Conservation (phyloP, 768 basidiomycete species). For the Mrakia frigida region DNA sequence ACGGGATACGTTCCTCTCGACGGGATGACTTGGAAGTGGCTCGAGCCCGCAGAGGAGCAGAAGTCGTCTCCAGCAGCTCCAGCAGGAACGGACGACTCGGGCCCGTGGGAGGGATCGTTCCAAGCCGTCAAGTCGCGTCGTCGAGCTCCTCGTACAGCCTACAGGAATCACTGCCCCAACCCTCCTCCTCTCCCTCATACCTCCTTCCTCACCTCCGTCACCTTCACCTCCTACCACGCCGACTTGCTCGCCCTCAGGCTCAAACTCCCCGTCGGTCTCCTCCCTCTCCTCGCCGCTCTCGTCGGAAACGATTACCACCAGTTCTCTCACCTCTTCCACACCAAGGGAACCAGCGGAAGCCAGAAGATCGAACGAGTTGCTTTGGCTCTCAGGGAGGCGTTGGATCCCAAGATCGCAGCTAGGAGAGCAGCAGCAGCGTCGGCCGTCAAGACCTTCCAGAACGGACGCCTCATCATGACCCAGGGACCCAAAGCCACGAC, state of each 20-base stretch:
- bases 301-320: constrained; percentile 31
- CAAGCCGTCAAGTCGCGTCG: constrained; percentile 21
- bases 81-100: not conserved
- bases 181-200: constrained; percentile 28
- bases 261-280: constrained; percentile 21
- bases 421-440: not conserved
- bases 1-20: constrained; percentile 44
- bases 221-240: constrained; percentile 19
- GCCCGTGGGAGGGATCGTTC: constrained; percentile 19
- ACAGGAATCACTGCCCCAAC: constrained; percentile 12
- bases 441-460: constrained; percentile 10
- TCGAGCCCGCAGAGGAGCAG: constrained; percentile 34
- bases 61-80: not conserved
- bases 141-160: not conserved
- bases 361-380: constrained; percentile 28
- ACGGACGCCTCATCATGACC: not conserved
- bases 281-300: constrained; percentile 31
- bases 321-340: constrained; percentile 4
- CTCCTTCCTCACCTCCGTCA: constrained; percentile 27
- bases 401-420: constrained; percentile 8
- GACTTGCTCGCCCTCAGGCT: constrained; percentile 25
- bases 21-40: constrained; percentile 40
- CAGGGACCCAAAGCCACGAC: not conserved
- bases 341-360: constrained; percentile 1
- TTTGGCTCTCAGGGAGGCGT: constrained; percentile 3